phyloP scores from a whole-genome alignment of 2,329 filamentous ascomycete species.

The Aspergillus sp. region DNA sequence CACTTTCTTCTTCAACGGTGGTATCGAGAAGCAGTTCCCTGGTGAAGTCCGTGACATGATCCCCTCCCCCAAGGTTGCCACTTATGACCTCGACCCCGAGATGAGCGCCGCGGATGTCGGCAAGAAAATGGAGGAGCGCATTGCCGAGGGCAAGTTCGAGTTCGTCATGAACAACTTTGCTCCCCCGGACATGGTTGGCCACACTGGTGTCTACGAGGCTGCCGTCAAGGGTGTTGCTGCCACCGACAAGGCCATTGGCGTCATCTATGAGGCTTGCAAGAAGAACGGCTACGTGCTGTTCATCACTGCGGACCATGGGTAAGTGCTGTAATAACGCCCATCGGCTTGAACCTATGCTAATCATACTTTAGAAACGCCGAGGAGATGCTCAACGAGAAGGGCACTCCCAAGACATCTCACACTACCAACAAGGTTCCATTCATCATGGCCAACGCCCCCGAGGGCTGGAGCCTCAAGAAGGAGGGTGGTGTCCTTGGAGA shows the following conservation, averaged over 20 bases:
- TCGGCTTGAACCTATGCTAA: background rate
- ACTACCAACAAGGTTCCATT: conserved; percentile 98
- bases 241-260: conserved; percentile 92
- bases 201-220: conserved; percentile 96
- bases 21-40: conserved; percentile 93
- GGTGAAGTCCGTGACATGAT: conserved; percentile 93
- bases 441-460: conserved; percentile 95
- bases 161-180: conserved; percentile 99
- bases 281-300: conserved; percentile 91
- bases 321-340: conserved; percentile 35
- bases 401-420: conserved; percentile 97
- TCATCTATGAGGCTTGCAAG: conserved; percentile 92
- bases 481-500: conserved; percentile 90
- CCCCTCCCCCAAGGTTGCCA: conserved; percentile 90
- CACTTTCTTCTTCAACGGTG: conserved; percentile 99
- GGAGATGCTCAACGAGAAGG: conserved; percentile 97
- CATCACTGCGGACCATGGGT: conserved; percentile 93
- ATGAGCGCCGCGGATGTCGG: conserved; percentile 94
- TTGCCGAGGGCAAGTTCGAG: conserved; percentile 83
- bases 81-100: conserved; percentile 91
- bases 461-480: conserved; percentile 84
- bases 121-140: conserved; percentile 84
- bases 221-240: conserved; percentile 82
- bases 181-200: conserved; percentile 98
- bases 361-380: conserved; percentile 73